Conservation (phyloP, 306 rosid genomes). For the Potentilla sterilis region DNA sequence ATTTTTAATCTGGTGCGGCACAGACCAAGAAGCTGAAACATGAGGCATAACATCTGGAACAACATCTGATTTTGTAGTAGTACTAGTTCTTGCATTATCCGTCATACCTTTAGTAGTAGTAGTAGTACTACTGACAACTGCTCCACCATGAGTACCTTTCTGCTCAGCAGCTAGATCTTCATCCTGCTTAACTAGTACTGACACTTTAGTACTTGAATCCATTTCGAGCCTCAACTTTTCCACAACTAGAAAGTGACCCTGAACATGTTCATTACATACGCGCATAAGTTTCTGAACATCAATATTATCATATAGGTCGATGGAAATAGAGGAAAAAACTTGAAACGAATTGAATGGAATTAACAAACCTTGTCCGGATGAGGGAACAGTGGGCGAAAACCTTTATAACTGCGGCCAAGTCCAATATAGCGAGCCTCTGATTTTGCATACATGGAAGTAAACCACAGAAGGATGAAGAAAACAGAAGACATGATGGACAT, state of each 20-base stretch:
- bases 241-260: constrained; percentile 17
- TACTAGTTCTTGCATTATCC: constrained; percentile 1
- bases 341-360: neutral
- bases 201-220: constrained; percentile 18
- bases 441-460: constrained; percentile 27
- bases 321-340: neutral
- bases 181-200: neutral
- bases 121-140: neutral
- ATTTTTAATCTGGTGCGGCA: constrained; percentile 19
- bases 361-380: constrained; percentile 34
- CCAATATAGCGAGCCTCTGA: constrained; percentile 42
- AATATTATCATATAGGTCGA: neutral
- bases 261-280: neutral
- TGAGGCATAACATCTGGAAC: constrained; percentile 24
- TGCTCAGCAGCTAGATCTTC: neutral
- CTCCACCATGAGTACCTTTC: neutral
- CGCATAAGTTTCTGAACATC: neutral
- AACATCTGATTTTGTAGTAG: constrained; percentile 28
- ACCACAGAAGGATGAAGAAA: constrained; percentile 29
- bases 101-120: neutral
- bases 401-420: constrained; percentile 9
- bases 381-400: neutral
- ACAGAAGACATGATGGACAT: constrained; percentile 26
- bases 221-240: constrained; percentile 17
- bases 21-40: constrained; percentile 37